A percentile compares a stretch with the other conserved stretches of the same genome.
These are phyloP conservation scores for Apiotrichum laibachii DNA, from an alignment of 1,284 basidiomycete genomes.

Conservation along the genomic window DNA sequence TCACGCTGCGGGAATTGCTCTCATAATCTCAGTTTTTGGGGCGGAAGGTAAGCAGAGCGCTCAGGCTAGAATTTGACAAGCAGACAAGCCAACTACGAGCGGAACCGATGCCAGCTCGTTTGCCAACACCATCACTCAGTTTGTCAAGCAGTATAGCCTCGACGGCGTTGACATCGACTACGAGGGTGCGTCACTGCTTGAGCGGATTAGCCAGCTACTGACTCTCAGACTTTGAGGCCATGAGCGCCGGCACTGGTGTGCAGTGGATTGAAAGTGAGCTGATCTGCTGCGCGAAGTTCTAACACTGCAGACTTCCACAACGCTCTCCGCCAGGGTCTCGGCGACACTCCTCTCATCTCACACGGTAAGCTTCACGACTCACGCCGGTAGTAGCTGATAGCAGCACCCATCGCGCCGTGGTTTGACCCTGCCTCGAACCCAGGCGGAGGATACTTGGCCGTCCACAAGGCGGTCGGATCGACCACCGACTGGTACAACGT, in stretches of 20 bases:
- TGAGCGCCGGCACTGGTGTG: background rate
- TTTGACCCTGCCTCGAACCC: conserved; percentile 37
- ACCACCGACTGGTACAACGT: conserved; percentile 45
- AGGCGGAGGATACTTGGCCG: conserved; percentile 38
- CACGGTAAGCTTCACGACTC: conserved; percentile 30
- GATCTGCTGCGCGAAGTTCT: background rate
- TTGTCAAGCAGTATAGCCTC: conserved; percentile 51
- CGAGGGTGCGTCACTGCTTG: conserved; percentile 28
- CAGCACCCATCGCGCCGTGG: conserved; percentile 47
- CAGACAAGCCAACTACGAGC: conserved; percentile 22
- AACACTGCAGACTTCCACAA: conserved; percentile 32
- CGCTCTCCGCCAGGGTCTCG: conserved; percentile 39
- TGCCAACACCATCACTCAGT: conserved; percentile 35
- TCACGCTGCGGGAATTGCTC: conserved; percentile 45
- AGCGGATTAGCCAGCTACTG: no score
- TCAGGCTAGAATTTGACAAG: no score
- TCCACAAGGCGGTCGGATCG: conserved; percentile 36
- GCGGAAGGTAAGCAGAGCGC: background rate
- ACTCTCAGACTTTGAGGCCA: conserved; percentile 12
- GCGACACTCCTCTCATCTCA: conserved; percentile 44
- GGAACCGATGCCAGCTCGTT: conserved; percentile 2
- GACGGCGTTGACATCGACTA: conserved; percentile 57
- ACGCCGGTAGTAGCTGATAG: conserved; percentile 4
- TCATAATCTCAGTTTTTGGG: conserved; percentile 13
- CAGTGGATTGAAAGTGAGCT: conserved; percentile 11